These are phyloP conservation scores for Lanmaoa rubissima DNA, from an alignment of 768 basidiomycete genomes.

Conservation along the genomic window DNA sequence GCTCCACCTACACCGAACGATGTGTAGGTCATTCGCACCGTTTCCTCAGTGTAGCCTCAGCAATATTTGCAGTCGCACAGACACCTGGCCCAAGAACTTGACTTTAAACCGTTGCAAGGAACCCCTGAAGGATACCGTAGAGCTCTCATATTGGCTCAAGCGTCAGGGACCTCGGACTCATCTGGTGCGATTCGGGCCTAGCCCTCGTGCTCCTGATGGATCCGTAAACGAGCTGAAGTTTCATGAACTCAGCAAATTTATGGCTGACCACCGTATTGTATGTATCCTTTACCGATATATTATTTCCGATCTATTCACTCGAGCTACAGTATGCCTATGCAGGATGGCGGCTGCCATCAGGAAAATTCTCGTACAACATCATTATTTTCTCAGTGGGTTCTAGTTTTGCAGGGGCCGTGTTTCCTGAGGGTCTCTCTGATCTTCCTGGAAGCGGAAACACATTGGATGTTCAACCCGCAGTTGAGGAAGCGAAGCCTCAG, in stretches of 20 bases:
- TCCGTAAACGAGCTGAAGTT: conserved; percentile 44
- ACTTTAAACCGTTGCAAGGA: conserved; percentile 41
- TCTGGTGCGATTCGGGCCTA: conserved; percentile 40
- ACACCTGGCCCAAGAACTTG: conserved; percentile 53
- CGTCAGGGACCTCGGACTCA: conserved; percentile 34
- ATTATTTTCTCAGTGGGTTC: conserved; percentile 44
- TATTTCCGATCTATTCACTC: neutral
- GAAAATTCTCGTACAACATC: conserved; percentile 42
- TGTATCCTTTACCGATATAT: conserved; percentile 18
- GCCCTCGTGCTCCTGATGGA: conserved; percentile 34
- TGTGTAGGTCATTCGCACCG: conserved; percentile 33
- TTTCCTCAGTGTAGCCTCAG: neutral
- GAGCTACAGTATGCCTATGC: conserved; percentile 46
- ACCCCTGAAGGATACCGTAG: conserved; percentile 36
- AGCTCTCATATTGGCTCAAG: conserved; percentile 50
- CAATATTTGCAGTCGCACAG: conserved; percentile 40
- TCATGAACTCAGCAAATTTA: conserved; percentile 39
- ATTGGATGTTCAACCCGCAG: conserved; percentile 5
- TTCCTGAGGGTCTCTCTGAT: conserved; percentile 52
- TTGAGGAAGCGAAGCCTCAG: conserved; percentile 9
- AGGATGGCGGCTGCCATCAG: conserved; percentile 48
- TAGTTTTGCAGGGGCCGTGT: conserved; percentile 47
- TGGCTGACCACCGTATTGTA: conserved; percentile 47
- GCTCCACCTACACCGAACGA: conserved; percentile 24
- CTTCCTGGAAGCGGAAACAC: conserved; percentile 27